Base-by-base conservation (phyloP, 2,329 filamentous ascomycete species). In the Colletotrichum simmondsii region DNA sequence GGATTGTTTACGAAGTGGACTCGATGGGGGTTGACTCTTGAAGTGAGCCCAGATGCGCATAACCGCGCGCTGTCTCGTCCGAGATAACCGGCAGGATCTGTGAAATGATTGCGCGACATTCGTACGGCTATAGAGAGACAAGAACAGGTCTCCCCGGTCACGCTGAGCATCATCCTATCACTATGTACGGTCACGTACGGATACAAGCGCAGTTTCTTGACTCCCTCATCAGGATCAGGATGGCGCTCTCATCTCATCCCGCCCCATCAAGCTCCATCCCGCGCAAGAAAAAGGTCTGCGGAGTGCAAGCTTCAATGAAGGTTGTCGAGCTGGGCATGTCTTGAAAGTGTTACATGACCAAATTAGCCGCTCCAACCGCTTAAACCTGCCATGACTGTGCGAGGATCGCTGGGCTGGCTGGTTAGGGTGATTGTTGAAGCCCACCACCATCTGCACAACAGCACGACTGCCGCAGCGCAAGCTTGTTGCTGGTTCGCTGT, bases 301-400 rank as follows among this genome's bases (percentile, higher is more conserved):
- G 37, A 32, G 62, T 37, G 60, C 46, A 60, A 70, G 67, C 72
- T 74, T 65, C 68, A 69, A 62, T 74, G 58, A 66, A 52, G 46
- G 46, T 61, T 32, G 32, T 46, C 22, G 26, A 46, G 54, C 65
- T 70, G 70, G 52, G 65, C 59, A 53, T 53, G 69, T 64, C 62
- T 65, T 63, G 68, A 62, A 72, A 70, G 53, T 60, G 68, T 74
- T 72, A 74, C 68, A 70, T 46, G 74, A 69, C 68, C 61, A 69
- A 62, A 65, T 72, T 75, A 75, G 72, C 72, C 72, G 74, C 72
- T 49, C 62, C 72, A 69, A 74, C 64, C 74, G 74, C 64, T 68
- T 72, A 69, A 68, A 69, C 30, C 24, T 74, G 65, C 74, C 72
- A 12, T 46, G n/a, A 14, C n/a, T 37, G 49, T 3, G 16, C 2